Evolutionary conservation across 441 rosid species (phyloP).

Genomic region (Codiaeum variegatum): DNA sequence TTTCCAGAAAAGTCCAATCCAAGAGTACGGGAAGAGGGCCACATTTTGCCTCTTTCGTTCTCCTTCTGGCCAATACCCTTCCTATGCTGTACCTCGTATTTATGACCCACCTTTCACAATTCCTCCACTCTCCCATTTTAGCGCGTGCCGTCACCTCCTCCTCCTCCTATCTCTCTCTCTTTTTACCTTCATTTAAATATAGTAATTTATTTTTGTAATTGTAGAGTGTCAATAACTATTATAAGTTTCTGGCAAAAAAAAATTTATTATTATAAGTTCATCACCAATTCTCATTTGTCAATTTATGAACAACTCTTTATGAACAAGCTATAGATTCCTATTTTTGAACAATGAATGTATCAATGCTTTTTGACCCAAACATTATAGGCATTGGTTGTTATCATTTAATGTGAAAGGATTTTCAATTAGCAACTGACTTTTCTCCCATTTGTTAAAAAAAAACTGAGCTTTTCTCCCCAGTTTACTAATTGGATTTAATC

Average conservation of each 20-base stretch:
- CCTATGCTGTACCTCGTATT: slow-evolving; percentile 55
- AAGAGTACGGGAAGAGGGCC: slow-evolving; percentile 74
- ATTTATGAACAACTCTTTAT: not conserved
- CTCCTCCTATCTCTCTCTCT: not conserved
- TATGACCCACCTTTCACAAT: slow-evolving; percentile 13
- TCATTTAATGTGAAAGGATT: not conserved
- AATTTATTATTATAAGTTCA: too few species aligned
- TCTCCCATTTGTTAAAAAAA: too few species aligned
- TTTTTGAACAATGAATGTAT: not conserved
- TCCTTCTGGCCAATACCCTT: slow-evolving; percentile 38
- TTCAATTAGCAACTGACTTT: not conserved
- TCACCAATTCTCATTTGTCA: too few species aligned
- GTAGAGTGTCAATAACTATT: too few species aligned
- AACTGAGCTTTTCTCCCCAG: not conserved
- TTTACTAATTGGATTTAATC: not conserved
- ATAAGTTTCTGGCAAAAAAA: too few species aligned
- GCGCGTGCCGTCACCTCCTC: slow-evolving; percentile 31
- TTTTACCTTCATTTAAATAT: not conserved
- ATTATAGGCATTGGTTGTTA: not conserved
- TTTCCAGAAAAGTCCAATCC: slow-evolving; percentile 89
- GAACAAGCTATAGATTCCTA: not conserved
- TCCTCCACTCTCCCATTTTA: slow-evolving; percentile 15
- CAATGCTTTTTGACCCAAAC: not conserved
- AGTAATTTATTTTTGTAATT: too few species aligned
- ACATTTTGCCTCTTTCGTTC: slow-evolving; percentile 48